Evolutionary conservation across 2,329 filamentous ascomycete genomes (phyloP).

Genomic region (Amesomyces nigricolor): DNA sequence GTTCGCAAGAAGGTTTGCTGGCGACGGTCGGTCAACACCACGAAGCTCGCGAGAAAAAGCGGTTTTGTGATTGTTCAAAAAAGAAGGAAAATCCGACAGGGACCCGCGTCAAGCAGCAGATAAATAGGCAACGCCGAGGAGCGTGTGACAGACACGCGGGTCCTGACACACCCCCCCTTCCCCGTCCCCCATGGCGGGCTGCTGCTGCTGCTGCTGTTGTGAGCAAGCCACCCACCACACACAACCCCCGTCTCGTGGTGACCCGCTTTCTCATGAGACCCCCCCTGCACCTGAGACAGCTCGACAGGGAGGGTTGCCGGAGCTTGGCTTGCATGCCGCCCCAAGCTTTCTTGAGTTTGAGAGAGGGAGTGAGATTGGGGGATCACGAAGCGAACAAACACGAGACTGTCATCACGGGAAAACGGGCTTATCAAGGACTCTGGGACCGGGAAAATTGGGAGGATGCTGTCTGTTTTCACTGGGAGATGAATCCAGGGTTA

Average conservation of each 20-base stretch:
- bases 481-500: not conserved
- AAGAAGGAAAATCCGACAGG: not conserved
- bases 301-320: not conserved
- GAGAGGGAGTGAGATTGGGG: not conserved
- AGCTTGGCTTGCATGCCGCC: conserved; percentile 1
- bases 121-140: conserved; percentile 7
- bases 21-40: not conserved
- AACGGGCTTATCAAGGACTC: not conserved
- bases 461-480: not conserved
- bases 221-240: not conserved
- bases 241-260: not conserved
- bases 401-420: conserved; percentile 10
- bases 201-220: conserved; percentile 7
- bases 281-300: conserved; percentile 1
- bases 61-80: not conserved
- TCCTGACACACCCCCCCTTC: conserved; percentile 8
- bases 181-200: no score
- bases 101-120: conserved; percentile 6
- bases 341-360: not conserved
- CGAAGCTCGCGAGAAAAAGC: not conserved
- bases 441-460: not conserved
- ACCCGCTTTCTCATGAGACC: not conserved
- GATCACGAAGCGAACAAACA: conserved; percentile 1
- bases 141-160: conserved; percentile 14
- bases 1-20: not conserved